Conservation (phyloP, 768 basidiomycete species). For the Cystoderma amianthinum region DNA sequence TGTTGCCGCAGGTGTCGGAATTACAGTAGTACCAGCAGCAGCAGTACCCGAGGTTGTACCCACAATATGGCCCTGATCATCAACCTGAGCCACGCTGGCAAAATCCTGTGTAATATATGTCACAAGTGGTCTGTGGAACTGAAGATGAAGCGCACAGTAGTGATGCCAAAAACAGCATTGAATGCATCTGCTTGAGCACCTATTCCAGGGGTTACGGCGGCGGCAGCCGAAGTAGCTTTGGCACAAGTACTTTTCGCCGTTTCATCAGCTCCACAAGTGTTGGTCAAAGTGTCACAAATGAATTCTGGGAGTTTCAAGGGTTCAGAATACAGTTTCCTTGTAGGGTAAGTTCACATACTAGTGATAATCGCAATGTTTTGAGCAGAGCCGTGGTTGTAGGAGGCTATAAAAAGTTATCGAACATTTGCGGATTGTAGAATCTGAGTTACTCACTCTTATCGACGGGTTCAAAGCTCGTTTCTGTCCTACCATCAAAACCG, state of each 20-base stretch:
- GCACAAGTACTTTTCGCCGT: constrained; percentile 45
- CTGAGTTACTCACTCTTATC: constrained; percentile 30
- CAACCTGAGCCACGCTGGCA: constrained; percentile 29
- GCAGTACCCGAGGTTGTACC: constrained; percentile 10
- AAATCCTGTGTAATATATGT: constrained; percentile 30
- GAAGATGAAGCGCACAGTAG: constrained; percentile 26
- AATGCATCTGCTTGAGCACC: constrained; percentile 59
- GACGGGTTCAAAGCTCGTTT: constrained; percentile 47
- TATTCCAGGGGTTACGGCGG: constrained; percentile 28
- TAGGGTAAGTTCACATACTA: too few species aligned
- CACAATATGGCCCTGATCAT: constrained; percentile 35
- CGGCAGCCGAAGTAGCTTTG: constrained; percentile 31
- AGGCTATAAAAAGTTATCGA: constrained; percentile 27
- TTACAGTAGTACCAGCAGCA: constrained; percentile 6
- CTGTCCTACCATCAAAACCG: constrained; percentile 48
- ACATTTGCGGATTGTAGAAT: too few species aligned
- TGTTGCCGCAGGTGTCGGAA: constrained; percentile 3
- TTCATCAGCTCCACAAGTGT: constrained; percentile 46
- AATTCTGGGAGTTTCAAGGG: constrained; percentile 27
- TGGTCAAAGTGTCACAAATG: constrained; percentile 50
- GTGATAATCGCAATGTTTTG: constrained; percentile 54
- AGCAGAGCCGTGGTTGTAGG: constrained; percentile 54
- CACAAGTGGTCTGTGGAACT: neutral
- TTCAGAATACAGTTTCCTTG: too few species aligned
- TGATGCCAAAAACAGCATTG: constrained; percentile 50